A percentile compares a stretch with the other conserved stretches of the same genome.
These are phyloP conservation scores for Thalassiosira mediterranea DNA, from an alignment of 352 stramenopile genomes.

Conservation along the genomic window DNA sequence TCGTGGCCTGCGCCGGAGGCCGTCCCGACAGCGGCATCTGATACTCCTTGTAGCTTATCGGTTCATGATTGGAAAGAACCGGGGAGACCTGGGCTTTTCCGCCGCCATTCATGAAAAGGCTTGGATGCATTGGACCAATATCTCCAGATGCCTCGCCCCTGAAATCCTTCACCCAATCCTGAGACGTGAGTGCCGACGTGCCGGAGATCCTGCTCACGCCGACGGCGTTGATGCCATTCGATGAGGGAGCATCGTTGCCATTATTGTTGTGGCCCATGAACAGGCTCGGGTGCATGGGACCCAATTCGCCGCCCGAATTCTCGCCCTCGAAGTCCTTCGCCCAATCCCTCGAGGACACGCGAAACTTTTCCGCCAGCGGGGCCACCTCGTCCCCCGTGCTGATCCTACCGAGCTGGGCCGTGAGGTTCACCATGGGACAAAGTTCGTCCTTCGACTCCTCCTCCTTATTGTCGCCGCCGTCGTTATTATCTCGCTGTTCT, in stretches of 20 bases:
- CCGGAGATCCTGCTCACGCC: no score
- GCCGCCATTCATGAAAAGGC: not conserved
- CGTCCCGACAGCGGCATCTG: not conserved
- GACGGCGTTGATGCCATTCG: no score
- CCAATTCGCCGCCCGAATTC: not conserved
- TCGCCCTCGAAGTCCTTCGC: slow-evolving; percentile 2
- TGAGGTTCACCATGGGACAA: not conserved
- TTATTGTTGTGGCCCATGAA: no score
- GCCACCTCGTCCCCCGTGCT: slow-evolving; percentile 5
- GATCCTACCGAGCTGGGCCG: not conserved
- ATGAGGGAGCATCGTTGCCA: no score
- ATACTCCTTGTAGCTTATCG: not conserved
- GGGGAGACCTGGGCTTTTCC: not conserved
- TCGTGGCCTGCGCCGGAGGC: not conserved
- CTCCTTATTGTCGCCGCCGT: not conserved
- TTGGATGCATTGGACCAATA: not conserved
- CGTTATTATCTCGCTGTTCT: not conserved
- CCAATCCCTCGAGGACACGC: slow-evolving; percentile 12
- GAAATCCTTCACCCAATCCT: slow-evolving; percentile 2
- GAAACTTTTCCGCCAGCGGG: not conserved
- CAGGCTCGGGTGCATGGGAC: slow-evolving; percentile 9
- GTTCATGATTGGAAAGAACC: no score
- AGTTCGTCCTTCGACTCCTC: not conserved
- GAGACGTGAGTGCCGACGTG: no score
- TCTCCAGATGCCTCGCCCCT: not conserved